A percentile compares a stretch with the other conserved stretches of the same genome.
Evolutionary conservation across 129 eudicot genomes (phyloP).

Genomic region (Logfia minima): DNA sequence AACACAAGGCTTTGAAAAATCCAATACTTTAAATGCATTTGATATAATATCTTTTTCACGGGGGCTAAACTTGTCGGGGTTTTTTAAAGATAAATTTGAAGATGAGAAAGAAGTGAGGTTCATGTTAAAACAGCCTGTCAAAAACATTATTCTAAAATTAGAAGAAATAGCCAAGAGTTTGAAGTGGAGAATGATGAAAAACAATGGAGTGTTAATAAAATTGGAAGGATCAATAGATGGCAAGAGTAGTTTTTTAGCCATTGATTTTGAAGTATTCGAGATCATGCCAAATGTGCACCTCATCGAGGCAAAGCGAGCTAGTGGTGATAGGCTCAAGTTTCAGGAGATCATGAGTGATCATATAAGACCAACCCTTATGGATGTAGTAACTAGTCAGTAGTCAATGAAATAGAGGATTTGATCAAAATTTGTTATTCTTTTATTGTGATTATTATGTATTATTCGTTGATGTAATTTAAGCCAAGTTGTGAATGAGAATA

Average conservation of each 20-base stretch:
- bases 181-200: constrained; percentile 15
- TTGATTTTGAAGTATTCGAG: constrained; percentile 24
- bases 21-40: constrained; percentile 10
- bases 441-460: neutral
- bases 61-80: constrained; percentile 23
- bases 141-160: neutral
- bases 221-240: constrained; percentile 5
- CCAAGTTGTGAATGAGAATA: neutral
- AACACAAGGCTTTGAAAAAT: neutral
- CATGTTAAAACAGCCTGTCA: constrained; percentile 11
- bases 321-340: constrained; percentile 17
- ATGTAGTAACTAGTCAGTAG: neutral
- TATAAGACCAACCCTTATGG: constrained; percentile 11
- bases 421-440: neutral
- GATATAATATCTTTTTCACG: constrained; percentile 22
- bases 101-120: constrained; percentile 24
- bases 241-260: neutral
- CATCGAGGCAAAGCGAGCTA: constrained; percentile 1
- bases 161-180: constrained; percentile 8
- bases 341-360: neutral
- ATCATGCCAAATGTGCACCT: constrained; percentile 23
- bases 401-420: neutral
- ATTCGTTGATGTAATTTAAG: neutral
- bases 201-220: constrained; percentile 5
- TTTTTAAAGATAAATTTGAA: constrained; percentile 7